Percentiles rank a stretch among this genome's conserved stretches.
phyloP scores from a whole-genome alignment of 805 yeast genomes.

The Schizosaccharomyces osmophilus region DNA sequence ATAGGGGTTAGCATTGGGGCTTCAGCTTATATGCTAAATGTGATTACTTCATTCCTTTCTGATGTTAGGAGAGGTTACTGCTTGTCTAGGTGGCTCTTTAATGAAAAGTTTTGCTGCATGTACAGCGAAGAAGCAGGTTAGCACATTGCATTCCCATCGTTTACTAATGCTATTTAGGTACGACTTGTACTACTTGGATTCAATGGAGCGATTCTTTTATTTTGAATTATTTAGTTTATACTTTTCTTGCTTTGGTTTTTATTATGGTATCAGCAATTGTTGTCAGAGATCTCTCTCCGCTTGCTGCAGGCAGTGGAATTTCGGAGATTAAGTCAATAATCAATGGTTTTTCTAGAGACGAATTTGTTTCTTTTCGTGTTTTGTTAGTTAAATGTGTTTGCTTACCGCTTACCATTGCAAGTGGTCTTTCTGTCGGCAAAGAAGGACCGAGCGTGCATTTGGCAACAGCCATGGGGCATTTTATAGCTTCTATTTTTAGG shows the following conservation, averaged over 20 bases:
- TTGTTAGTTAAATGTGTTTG: conserved; percentile 53
- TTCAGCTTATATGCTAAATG: conserved; percentile 27
- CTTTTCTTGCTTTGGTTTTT: conserved; percentile 32
- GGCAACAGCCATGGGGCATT: conserved; percentile 85
- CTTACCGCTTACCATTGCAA: conserved; percentile 71
- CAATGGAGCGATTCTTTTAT: conserved; percentile 28
- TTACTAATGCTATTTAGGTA: conserved; percentile 5
- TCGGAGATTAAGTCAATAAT: conserved; percentile 89
- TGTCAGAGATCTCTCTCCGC: conserved; percentile 50
- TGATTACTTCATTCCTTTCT: conserved; percentile 69
- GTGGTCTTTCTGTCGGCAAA: conserved; percentile 84
- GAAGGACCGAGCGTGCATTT: conserved; percentile 97
- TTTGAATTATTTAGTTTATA: conserved; percentile 29
- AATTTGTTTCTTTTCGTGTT: conserved; percentile 53
- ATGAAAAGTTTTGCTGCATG: conserved; percentile 62
- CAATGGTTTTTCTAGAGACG: conserved; percentile 61
- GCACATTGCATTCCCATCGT: conserved; percentile 7
- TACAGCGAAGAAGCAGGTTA: conserved; percentile 16
- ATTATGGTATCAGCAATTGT: conserved; percentile 41
- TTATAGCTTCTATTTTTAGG: conserved; percentile 32
- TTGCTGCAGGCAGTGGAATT: conserved; percentile 94
- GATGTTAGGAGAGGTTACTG: conserved; percentile 64
- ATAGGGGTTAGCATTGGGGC: conserved; percentile 61
- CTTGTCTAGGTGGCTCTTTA: conserved; percentile 39
- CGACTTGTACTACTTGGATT: conserved; percentile 41